phyloP scores from a whole-genome alignment of 2,329 filamentous ascomycete genomes.

The Arthroderma sp. region DNA sequence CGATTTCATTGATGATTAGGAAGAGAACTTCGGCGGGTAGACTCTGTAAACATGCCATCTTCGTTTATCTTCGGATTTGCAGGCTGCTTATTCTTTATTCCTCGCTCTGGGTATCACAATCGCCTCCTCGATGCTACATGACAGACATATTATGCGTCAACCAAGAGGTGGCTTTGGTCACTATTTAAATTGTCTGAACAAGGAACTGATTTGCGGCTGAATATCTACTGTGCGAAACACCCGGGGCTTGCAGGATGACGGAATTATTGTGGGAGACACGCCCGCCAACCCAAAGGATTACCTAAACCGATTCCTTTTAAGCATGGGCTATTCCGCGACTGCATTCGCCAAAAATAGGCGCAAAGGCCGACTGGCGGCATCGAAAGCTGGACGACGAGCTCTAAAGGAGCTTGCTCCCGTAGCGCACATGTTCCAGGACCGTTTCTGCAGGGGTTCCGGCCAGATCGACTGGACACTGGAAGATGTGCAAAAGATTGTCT shows the following conservation, averaged over 20 bases:
- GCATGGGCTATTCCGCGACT: slow-evolving; percentile 25
- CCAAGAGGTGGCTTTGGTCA: too few species aligned
- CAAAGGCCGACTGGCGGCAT: slow-evolving; percentile 10
- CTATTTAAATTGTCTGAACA: too few species aligned
- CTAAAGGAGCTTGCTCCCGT: slow-evolving; percentile 22
- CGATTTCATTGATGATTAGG: too few species aligned
- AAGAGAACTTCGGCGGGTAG: too few species aligned
- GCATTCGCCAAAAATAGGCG: slow-evolving; percentile 16
- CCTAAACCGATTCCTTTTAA: slow-evolving; percentile 26
- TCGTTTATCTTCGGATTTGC: too few species aligned
- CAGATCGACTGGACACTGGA: slow-evolving; percentile 22
- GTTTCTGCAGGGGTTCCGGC: slow-evolving; percentile 17
- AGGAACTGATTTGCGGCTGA: too few species aligned
- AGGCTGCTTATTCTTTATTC: too few species aligned
- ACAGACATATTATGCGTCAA: too few species aligned
- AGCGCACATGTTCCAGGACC: slow-evolving; percentile 25
- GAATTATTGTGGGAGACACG: slow-evolving; percentile 26
- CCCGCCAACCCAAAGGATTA: slow-evolving; percentile 23
- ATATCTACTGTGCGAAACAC: too few species aligned
- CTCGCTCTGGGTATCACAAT: too few species aligned
- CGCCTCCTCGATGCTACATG: too few species aligned
- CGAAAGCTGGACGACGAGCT: slow-evolving; percentile 18
- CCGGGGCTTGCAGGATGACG: slow-evolving; percentile 15
- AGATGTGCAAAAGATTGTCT: slow-evolving; percentile 25
- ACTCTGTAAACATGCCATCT: too few species aligned